Conservation (phyloP, 2,329 filamentous ascomycete species). For the Colletotrichum viniferum region DNA sequence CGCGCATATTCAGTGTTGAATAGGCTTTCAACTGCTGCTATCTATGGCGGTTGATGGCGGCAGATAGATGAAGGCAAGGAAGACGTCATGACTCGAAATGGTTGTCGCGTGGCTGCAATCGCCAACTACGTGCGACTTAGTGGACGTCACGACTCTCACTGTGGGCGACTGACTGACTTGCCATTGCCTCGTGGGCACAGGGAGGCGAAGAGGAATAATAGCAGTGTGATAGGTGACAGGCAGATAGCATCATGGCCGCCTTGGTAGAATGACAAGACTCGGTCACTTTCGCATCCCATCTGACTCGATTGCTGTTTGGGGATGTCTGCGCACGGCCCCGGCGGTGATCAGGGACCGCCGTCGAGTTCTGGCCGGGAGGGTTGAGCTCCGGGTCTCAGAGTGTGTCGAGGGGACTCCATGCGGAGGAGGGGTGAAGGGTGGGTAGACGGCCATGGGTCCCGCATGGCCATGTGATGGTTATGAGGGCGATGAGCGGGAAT, state of each 20-base stretch:
- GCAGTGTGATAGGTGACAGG: background rate
- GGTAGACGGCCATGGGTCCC: background rate
- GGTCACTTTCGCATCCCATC: background rate
- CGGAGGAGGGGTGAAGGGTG: background rate
- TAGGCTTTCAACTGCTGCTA: background rate
- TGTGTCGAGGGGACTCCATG: background rate
- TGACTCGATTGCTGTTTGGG: slow-evolving; percentile 16
- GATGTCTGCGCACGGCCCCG: slow-evolving; percentile 1
- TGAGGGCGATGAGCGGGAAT: background rate
- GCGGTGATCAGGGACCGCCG: slow-evolving; percentile 1
- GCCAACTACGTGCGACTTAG: background rate
- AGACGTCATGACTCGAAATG: background rate
- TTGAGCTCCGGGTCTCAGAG: slow-evolving; percentile 20
- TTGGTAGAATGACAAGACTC: background rate
- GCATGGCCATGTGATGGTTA: background rate
- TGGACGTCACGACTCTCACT: background rate
- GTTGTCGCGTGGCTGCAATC: background rate
- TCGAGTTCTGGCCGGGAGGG: background rate
- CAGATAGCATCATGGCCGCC: background rate
- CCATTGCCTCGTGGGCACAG: background rate
- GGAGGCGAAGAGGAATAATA: background rate
- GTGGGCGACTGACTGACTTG: background rate
- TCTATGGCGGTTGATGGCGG: background rate
- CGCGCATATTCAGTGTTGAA: background rate
- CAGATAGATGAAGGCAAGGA: background rate